phyloP scores from a whole-genome alignment of 495 filamentous ascomycete genomes.

The Penicillium mononematosum region DNA sequence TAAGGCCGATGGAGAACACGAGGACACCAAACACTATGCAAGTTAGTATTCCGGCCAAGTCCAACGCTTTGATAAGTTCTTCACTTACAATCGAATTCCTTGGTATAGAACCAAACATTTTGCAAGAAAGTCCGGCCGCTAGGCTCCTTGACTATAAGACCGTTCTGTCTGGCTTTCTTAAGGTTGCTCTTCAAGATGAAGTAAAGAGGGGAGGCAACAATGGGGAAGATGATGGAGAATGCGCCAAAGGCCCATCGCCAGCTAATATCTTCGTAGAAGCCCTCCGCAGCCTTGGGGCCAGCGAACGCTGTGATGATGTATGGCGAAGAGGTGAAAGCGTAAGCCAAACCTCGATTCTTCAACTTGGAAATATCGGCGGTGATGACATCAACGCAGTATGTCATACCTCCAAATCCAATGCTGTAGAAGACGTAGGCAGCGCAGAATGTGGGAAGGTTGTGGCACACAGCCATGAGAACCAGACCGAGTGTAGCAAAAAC shows the following conservation, averaged over 20 bases:
- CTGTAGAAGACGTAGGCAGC: conserved; percentile 52
- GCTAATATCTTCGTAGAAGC: conserved; percentile 47
- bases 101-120: conserved; percentile 47
- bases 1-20: conserved; percentile 54
- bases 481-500: conserved; percentile 39
- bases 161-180: conserved; percentile 48
- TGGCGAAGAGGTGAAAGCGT: conserved; percentile 57
- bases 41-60: conserved; percentile 5
- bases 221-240: conserved; percentile 56
- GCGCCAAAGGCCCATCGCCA: conserved; percentile 60
- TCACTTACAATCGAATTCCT: conserved; percentile 55
- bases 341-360: conserved; percentile 57
- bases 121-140: conserved; percentile 39
- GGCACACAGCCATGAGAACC: conserved; percentile 52
- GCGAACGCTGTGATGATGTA: conserved; percentile 42
- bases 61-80: neutral
- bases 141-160: conserved; percentile 30
- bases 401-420: conserved; percentile 54
- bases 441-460: conserved; percentile 48
- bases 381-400: conserved; percentile 54
- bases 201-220: conserved; percentile 49
- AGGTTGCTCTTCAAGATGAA: conserved; percentile 50
- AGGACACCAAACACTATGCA: conserved; percentile 49
- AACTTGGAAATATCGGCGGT: conserved; percentile 59
- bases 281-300: conserved; percentile 31